These are phyloP conservation scores for Pyrus pyrifolia DNA, from an alignment of 306 rosid species.

Conservation along the genomic window DNA sequence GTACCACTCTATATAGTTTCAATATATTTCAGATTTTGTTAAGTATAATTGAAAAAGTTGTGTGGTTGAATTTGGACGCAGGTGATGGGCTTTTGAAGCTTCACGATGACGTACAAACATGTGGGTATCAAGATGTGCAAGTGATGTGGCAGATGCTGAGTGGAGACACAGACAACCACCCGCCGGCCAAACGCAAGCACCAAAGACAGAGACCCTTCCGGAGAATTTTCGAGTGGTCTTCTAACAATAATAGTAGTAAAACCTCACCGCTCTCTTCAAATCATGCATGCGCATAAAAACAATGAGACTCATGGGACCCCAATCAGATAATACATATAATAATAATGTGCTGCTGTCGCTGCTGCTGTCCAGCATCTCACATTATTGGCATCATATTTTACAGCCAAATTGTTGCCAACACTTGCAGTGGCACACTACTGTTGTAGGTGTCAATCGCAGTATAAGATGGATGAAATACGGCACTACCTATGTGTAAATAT, in stretches of 20 bases:
- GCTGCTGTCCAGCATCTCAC: background rate
- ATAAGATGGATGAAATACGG: background rate
- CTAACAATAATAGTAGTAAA: constrained; percentile 12
- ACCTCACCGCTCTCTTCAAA: constrained; percentile 30
- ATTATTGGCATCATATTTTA: constrained; percentile 20
- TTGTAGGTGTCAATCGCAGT: constrained; percentile 6
- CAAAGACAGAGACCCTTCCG: constrained; percentile 29
- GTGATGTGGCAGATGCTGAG: constrained; percentile 89
- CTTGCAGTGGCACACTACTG: constrained; percentile 11
- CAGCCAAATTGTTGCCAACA: constrained; percentile 18
- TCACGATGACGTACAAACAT: constrained; percentile 64
- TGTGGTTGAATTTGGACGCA: constrained; percentile 5
- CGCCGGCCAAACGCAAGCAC: constrained; percentile 37
- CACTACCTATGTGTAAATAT: background rate
- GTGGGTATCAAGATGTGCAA: constrained; percentile 76
- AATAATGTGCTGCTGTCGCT: background rate
- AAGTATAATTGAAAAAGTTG: too few relatives aligned
- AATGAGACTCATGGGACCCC: background rate
- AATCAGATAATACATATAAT: background rate
- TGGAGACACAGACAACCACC: constrained; percentile 28
- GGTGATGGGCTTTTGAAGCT: constrained; percentile 71
- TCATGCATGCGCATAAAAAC: constrained; percentile 15
- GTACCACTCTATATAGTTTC: too few relatives aligned
- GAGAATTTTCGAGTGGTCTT: constrained; percentile 61
- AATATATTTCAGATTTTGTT: too few relatives aligned